A percentile compares a stretch with the other conserved stretches of the same genome.
Evolutionary conservation across 163 green algal genomes (phyloP).

Genomic region (Scenedesmus sp.): DNA sequence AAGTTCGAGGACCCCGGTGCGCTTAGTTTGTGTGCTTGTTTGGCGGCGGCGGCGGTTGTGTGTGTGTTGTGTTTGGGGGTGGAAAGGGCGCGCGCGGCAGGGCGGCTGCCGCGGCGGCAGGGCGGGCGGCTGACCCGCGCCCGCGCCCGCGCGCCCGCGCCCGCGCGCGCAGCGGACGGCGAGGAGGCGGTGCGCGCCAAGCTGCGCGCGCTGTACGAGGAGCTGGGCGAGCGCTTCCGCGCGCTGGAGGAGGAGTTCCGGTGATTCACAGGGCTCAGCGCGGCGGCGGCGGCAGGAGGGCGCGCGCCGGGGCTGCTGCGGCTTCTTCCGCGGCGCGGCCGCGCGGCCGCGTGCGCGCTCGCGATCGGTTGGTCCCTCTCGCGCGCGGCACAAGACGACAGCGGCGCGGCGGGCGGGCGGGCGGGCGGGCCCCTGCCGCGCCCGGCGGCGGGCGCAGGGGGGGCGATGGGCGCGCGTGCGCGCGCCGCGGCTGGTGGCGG

Average conservation of each 20-base stretch:
- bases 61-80: too few species aligned
- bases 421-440: neutral
- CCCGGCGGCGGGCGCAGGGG: neutral
- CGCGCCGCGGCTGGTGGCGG: neutral
- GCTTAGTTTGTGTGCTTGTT: neutral
- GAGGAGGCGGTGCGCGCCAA: conserved; percentile 89
- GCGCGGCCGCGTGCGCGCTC: too few species aligned
- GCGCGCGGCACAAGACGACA: neutral
- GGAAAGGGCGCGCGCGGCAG: too few species aligned
- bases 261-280: conserved; percentile 55
- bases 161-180: conserved; percentile 73
- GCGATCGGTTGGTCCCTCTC: too few species aligned
- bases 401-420: neutral
- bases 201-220: conserved; percentile 83
- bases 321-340: too few species aligned
- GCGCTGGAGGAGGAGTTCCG: conserved; percentile 96
- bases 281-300: too few species aligned
- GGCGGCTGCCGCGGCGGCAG: too few species aligned
- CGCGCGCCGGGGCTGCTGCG: too few species aligned
- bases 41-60: neutral
- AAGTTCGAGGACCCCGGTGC: conserved; percentile 98
- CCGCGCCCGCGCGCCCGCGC: too few species aligned
- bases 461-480: too few species aligned
- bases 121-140: too few species aligned
- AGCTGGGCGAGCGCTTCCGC: conserved; percentile 92